Base-by-base conservation (phyloP, 2,329 filamentous ascomycete species). In the Aquanectria penicillioides region DNA sequence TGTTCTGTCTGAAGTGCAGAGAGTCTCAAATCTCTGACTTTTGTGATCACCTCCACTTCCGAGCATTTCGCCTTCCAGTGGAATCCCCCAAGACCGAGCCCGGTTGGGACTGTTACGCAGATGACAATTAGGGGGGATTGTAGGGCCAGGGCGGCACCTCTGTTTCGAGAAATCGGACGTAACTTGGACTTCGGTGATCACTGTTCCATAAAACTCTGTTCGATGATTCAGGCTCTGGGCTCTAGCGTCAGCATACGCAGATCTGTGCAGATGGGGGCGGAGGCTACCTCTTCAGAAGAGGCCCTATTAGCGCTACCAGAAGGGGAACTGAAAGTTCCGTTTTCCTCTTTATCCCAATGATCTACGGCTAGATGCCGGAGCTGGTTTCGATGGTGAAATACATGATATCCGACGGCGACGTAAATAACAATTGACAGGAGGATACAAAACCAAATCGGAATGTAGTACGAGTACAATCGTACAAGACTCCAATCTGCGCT, bases 381-480 rank as follows among this genome's bases (percentile, higher is more conserved):
- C 62, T 82, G 80, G 55, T 87, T 87, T 6, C 85, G 81, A 61
- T 83, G 81, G 53, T 83, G 83, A 63, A 87, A 87, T 10, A 87
- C 84, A 25, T 84, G 81, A 62, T 83, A 85, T 18, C 85, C 85
- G 31, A 87, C 83, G 2, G 82, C 81, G 8, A 83, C 66, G 64
- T 87, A 87, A 29, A 87, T 85, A 62, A 82, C 63, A 17, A 80
- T 77, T 0, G 84, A 86, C 15, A 84, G 64, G 15, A 83, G 70
- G 37, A 85, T 86, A 67, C 84, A 87, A 9, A 82, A 74, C 85
- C 85, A 87, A 33, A 87, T 86, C 2, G 85, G 85, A 17, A 86
- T 78, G 67, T 87, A 87, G 68, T 86, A 87, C 10, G 83, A 82
- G 66, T 82, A 86, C 12, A 87, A 84, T 15, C 85, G 83, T 17